Conservation (phyloP, 495 filamentous ascomycete genomes). For the Aspergillus campestris region DNA sequence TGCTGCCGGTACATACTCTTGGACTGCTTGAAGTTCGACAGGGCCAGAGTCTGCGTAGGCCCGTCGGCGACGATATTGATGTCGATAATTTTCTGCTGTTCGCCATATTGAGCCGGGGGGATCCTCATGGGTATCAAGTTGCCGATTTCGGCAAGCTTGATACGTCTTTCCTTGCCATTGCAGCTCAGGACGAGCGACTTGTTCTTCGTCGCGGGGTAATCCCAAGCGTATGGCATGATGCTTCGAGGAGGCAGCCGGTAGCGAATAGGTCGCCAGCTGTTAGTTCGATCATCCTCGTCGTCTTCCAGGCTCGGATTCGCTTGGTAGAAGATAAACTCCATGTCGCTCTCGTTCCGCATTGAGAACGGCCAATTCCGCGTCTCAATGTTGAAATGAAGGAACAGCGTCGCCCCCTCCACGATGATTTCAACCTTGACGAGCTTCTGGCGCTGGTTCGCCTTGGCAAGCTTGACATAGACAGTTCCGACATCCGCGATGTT, state of each 20-base stretch:
- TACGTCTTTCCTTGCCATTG: conserved; percentile 72
- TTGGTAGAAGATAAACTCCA: conserved; percentile 92
- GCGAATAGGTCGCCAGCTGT: conserved; percentile 79
- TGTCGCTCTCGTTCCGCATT: conserved; percentile 94
- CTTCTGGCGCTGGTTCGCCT: conserved; percentile 77
- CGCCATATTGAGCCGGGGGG: conserved; percentile 47
- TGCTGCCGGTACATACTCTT: conserved; percentile 93
- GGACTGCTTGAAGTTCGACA: conserved; percentile 90
- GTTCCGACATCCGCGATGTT: conserved; percentile 91
- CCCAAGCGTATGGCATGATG: conserved; percentile 99
- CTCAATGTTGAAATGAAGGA: conserved; percentile 83
- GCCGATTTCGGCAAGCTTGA: conserved; percentile 93
- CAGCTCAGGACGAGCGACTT: conserved; percentile 81
- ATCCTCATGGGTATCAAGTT: conserved; percentile 87
- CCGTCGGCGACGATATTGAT: conserved; percentile 93
- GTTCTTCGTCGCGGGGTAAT: conserved; percentile 93
- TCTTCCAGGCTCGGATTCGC: conserved; percentile 73
- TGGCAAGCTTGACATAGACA: conserved; percentile 88
- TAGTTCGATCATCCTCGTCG: conserved; percentile 64
- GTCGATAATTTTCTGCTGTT: conserved; percentile 75
- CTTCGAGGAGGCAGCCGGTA: conserved; percentile 92
- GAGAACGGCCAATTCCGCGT: conserved; percentile 95
- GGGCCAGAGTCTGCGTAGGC: conserved; percentile 84
- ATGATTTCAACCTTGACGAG: conserved; percentile 83
- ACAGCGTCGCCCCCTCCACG: conserved; percentile 86